Conservation (phyloP, 1,284 basidiomycete genomes). For the Rhodotorula sp. region DNA sequence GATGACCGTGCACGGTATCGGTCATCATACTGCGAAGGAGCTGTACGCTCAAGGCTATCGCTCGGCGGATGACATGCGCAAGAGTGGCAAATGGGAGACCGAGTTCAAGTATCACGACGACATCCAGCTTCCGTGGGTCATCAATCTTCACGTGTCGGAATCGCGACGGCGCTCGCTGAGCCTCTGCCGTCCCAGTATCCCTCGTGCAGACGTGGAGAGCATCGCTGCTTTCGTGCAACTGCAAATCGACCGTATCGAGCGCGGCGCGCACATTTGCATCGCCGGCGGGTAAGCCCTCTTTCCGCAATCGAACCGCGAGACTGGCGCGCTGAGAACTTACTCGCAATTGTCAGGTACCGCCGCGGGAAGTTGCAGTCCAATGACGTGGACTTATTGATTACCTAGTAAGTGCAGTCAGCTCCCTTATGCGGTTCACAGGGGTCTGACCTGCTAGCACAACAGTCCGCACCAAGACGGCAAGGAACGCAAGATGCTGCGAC, state of each 20-base stretch:
- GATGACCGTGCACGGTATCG: conserved; percentile 68
- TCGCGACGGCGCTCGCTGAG: neutral
- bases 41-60: conserved; percentile 30
- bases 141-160: too few relatives aligned
- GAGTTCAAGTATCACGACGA: conserved; percentile 36
- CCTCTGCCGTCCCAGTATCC: conserved; percentile 54
- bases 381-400: conserved; percentile 76
- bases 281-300: conserved; percentile 62
- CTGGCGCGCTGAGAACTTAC: neutral
- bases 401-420: conserved; percentile 40
- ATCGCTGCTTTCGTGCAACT: conserved; percentile 60
- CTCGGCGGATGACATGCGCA: conserved; percentile 27
- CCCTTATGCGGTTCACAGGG: too few relatives aligned
- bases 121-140: conserved; percentile 19
- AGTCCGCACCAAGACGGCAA: conserved; percentile 55
- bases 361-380: conserved; percentile 69
- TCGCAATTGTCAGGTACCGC: conserved; percentile 59
- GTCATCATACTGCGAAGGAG: conserved; percentile 19
- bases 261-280: conserved; percentile 64
- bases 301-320: neutral
- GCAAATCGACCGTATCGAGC: conserved; percentile 59
- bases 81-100: conserved; percentile 20
- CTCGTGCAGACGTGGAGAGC: conserved; percentile 65
- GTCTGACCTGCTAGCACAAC: neutral
- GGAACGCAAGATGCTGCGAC: conserved; percentile 23